Evolutionary conservation across 768 basidiomycete genomes (phyloP), one percentile per base, ranked within the genome.

Genomic region (Termitomyces sp.): DNA sequence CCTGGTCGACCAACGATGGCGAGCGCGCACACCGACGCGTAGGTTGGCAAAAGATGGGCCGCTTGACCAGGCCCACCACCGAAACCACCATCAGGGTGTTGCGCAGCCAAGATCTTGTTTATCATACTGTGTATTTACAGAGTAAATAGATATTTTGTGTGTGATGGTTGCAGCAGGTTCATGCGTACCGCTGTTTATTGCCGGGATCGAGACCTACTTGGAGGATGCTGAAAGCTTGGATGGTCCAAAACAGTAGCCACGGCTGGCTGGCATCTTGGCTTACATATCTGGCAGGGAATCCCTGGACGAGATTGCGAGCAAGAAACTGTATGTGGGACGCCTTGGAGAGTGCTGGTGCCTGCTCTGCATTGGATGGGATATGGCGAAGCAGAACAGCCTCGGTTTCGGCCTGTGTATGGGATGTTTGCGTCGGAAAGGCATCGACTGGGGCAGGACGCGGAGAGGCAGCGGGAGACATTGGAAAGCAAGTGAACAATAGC

Each of bases 261-360:
- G 97, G 91, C 66, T 96, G 88, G 64, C 92, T 95, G 0, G 96
- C 95, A 69, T 98, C 97, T 66, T 98, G 89, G 48, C 85, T 86
- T 20, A 77, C 80, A 69, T 93, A 98, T 57, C 86, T 78, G 12
- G 79, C 75, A 0, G 95, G 93, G 46, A 98, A 89, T 2, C 92
- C 86, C 67, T 93, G 89, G 8, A 86, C 67, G 55, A 93, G 79
- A 61, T 87, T 83, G 27, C 86, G 79, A 1, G 85, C 78, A 24
- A 96, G 82, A 67, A 84, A 96, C 60, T 88, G 83, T 63, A 94
- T 75, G 69, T 97, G 95, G 2, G 77, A 70, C 45, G 81, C 80
- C 66, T 81, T 83, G 42, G 89, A 76, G 4, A 95, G 75, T 3
- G 70, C 66, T 0, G 80, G 75, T 20, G 56, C 50, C 58, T 58